Evolutionary conservation across 2,329 filamentous ascomycete species (phyloP), one percentile per base, ranked within the genome.

Genomic region (Hypoxylon sp.): DNA sequence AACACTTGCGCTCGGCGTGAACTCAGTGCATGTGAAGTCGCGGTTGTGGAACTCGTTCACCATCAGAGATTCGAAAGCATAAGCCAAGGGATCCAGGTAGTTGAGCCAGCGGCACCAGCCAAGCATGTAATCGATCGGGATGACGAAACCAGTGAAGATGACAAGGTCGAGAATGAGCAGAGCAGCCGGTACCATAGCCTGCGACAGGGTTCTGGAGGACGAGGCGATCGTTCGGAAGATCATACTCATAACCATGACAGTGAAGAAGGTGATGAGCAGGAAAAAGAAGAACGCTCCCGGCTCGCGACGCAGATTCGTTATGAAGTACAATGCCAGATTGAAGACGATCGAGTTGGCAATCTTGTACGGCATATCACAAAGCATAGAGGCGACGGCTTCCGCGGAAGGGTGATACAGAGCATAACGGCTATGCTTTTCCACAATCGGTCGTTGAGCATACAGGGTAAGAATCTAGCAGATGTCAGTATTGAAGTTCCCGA

Each of bases 351-450:
- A 74, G 62, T 92, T 92, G n/a, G 72, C 26, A 6, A 95, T 71
- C 70, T 94, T 96, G 71, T 90, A 90, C 0, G 92, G 92, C 72
- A 96, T 73, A 63, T 97, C 92, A 56, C 83, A 88, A 20, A 96
- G 72, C 87, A 96, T 94, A 7, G 89, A 94, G 0, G 89, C 84
- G 51, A 90, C 79, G n/a, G 91, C 90, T 77, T 97, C 91, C 11
- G 91, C 88, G 7, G 88, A 91, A 0, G 92, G 91, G 65, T 96
- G 92, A 64, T 96, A 96, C 12, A 96, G 79, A 12, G 91, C 91
- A 68, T 96, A 96, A 50, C 88, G 84, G 47, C 80, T 75, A 63
- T 97, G 92, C 69, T 96, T 96, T 68, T 96, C 91, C 53, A 97
- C 90, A 63, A 96, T 96, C 1, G 89, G 88, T 26, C 92, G 87